phyloP scores from a whole-genome alignment of 2,329 filamentous ascomycete genomes.

The Colletotrichum navitas region DNA sequence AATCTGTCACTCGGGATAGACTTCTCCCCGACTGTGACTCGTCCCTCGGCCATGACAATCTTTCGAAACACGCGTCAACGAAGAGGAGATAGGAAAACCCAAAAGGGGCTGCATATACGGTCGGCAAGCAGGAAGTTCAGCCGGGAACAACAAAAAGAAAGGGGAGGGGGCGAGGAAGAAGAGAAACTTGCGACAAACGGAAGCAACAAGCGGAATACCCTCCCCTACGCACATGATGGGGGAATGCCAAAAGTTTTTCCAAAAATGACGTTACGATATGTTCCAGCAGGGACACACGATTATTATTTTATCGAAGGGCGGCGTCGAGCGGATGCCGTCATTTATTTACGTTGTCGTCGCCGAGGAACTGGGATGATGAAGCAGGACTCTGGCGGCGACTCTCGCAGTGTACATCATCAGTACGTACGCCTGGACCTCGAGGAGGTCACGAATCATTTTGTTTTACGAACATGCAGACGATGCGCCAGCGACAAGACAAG shows the following conservation, averaged over 20 bases:
- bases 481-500: no score
- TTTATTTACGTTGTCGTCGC: slow-evolving; percentile 25
- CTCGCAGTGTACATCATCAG: slow-evolving; percentile 23
- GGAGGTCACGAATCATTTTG: background rate
- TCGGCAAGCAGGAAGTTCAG: background rate
- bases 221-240: slow-evolving; percentile 2
- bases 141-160: no score
- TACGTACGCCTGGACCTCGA: background rate
- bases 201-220: slow-evolving; percentile 31
- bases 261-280: slow-evolving; percentile 36
- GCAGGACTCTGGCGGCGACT: slow-evolving; percentile 1
- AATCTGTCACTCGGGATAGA: no score
- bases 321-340: slow-evolving; percentile 6
- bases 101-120: background rate
- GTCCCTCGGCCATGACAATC: background rate
- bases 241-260: slow-evolving; percentile 26
- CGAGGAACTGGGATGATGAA: background rate
- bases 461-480: background rate
- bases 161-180: background rate
- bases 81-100: background rate
- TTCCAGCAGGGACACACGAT: slow-evolving; percentile 5
- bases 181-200: background rate
- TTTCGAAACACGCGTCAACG: background rate
- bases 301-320: background rate
- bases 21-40: no score